phyloP scores from a whole-genome alignment of 1,139 yeast genomes.

The Hyphopichia burtonii region DNA sequence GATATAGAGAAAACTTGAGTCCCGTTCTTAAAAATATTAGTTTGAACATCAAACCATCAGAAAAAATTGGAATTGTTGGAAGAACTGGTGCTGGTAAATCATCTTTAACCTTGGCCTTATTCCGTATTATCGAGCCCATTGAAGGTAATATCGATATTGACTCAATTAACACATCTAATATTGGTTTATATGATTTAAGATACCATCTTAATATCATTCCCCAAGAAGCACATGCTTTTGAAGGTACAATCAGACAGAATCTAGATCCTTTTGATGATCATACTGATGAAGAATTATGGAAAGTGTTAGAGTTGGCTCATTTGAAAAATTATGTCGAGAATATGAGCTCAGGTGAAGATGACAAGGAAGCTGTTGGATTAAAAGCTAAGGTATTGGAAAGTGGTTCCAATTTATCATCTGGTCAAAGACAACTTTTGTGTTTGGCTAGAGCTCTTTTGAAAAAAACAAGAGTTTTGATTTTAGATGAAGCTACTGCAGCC shows the following conservation, averaged over 20 bases:
- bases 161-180: conserved; percentile 24
- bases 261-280: conserved; percentile 34
- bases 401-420: conserved; percentile 37
- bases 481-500: conserved; percentile 41
- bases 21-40: conserved; percentile 31
- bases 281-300: conserved; percentile 32
- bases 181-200: conserved; percentile 37
- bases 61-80: conserved; percentile 42
- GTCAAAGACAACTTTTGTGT: conserved; percentile 38
- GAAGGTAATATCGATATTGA: conserved; percentile 34
- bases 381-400: conserved; percentile 27
- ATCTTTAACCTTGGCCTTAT: conserved; percentile 36
- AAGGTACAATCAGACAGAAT: conserved; percentile 35
- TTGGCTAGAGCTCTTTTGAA: conserved; percentile 37
- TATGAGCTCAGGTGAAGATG: conserved; percentile 28
- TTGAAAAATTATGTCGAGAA: conserved; percentile 29
- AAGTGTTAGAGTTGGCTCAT: conserved; percentile 34
- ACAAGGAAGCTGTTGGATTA: conserved; percentile 20
- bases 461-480: conserved; percentile 29
- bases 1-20: conserved; percentile 35
- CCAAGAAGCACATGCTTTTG: conserved; percentile 37
- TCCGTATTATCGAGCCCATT: conserved; percentile 37
- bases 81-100: conserved; percentile 46
- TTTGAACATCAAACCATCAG: conserved; percentile 27
- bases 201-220: conserved; percentile 36